Conservation (phyloP, 768 basidiomycete species). For the Nidularia sp. region DNA sequence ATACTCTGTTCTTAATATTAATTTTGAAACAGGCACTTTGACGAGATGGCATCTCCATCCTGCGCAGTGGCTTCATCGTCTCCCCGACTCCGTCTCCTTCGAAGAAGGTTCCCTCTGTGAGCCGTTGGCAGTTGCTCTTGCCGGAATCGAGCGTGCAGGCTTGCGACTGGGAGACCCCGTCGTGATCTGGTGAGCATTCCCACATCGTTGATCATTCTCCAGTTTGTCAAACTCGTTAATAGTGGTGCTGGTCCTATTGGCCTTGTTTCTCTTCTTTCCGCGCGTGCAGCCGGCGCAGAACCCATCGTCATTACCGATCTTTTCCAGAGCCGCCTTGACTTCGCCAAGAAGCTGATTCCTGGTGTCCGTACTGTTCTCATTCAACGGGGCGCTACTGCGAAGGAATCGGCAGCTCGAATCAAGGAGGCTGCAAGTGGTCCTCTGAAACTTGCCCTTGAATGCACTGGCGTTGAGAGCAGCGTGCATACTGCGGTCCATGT, state of each 20-base stretch:
- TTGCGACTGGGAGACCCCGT: slow-evolving; percentile 63
- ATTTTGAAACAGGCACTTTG: slow-evolving; percentile 41
- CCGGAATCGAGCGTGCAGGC: slow-evolving; percentile 61
- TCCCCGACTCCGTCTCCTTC: slow-evolving; percentile 58
- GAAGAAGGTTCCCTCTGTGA: slow-evolving; percentile 70
- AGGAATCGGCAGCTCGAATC: slow-evolving; percentile 49
- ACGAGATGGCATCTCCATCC: slow-evolving; percentile 67
- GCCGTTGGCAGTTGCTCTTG: slow-evolving; percentile 62
- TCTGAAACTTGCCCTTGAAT: slow-evolving; percentile 54
- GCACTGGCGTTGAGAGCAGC: slow-evolving; percentile 62
- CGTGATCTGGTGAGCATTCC: slow-evolving; percentile 47
- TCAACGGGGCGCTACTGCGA: slow-evolving; percentile 35
- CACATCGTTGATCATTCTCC: background rate
- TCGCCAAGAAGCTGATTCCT: slow-evolving; percentile 59
- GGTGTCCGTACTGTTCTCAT: slow-evolving; percentile 56
- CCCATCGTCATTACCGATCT: slow-evolving; percentile 69
- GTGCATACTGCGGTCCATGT: slow-evolving; percentile 57
- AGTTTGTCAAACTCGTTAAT: background rate
- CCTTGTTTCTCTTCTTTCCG: slow-evolving; percentile 55
- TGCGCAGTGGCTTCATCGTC: slow-evolving; percentile 62
- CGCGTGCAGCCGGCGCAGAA: slow-evolving; percentile 65
- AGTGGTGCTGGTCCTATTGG: slow-evolving; percentile 72
- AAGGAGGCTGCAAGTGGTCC: slow-evolving; percentile 45
- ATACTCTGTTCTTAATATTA: slow-evolving; percentile 1
- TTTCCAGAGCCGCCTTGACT: slow-evolving; percentile 61